Evolutionary conservation across 2,329 filamentous ascomycete genomes (phyloP).

Genomic region (Cladophialophora yegresii): DNA sequence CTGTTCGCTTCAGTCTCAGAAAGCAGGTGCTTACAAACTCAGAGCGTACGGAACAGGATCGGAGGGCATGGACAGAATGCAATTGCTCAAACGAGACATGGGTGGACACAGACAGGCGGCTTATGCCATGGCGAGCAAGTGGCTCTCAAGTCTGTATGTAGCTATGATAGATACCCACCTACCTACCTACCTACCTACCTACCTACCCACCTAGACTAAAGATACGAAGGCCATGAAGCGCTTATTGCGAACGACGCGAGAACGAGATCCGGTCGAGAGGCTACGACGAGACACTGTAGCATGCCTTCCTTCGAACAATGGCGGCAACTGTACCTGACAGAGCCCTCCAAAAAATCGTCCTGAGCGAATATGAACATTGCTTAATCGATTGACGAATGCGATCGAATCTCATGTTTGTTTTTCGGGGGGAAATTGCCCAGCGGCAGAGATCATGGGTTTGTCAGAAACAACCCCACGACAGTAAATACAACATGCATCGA

Average conservation of each 20-base stretch:
- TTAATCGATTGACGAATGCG: no score
- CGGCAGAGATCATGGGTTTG: no score
- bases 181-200: not conserved
- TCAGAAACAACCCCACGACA: no score
- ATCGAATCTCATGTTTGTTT: no score
- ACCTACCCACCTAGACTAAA: not conserved
- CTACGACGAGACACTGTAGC: not conserved
- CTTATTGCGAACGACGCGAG: not conserved
- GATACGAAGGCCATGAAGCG: not conserved
- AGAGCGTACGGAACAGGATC: not conserved
- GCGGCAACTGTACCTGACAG: no score
- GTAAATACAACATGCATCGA: no score
- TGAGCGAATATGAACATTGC: no score
- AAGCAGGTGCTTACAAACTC: not conserved
- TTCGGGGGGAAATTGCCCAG: no score
- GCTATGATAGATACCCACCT: not conserved
- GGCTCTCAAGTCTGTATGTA: not conserved
- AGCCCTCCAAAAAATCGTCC: no score
- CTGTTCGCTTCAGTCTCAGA: not conserved
- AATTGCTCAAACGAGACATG: not conserved
- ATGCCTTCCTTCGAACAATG: not conserved
- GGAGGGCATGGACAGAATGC: not conserved
- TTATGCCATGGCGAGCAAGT: not conserved
- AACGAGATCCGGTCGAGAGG: not conserved
- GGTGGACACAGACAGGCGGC: not conserved